Evolutionary conservation across 106 monocot species (phyloP).

Genomic region (Platanthera guangdongensis): DNA sequence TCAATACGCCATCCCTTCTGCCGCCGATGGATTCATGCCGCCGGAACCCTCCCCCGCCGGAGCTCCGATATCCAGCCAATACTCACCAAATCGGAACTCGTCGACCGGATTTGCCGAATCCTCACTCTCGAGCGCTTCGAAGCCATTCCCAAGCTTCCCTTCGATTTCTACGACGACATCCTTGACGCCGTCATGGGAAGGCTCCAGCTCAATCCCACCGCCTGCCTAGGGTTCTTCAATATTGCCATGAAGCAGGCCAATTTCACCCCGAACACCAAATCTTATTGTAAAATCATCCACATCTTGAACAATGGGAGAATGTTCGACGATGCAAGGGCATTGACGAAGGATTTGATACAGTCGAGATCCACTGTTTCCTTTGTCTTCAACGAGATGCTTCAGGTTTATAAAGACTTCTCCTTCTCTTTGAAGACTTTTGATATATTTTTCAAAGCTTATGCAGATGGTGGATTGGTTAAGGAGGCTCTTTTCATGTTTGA

Average conservation of each 20-base stretch:
- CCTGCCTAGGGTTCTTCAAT: conserved; percentile 64
- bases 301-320: conserved; percentile 50
- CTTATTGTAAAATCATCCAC: conserved; percentile 60
- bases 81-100: conserved; percentile 22
- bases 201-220: conserved; percentile 53
- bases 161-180: conserved; percentile 56
- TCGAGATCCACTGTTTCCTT: conserved; percentile 5
- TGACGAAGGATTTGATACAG: conserved; percentile 30
- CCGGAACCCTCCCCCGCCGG: not conserved
- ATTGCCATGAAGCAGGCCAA: conserved; percentile 30
- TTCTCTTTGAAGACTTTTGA: conserved; percentile 75
- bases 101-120: conserved; percentile 67
- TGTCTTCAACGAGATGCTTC: conserved; percentile 51
- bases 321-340: conserved; percentile 42
- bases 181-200: conserved; percentile 54
- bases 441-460: conserved; percentile 62
- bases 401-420: conserved; percentile 56
- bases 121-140: conserved; percentile 67
- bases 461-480: conserved; percentile 29
- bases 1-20: not conserved
- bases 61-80: conserved; percentile 2
- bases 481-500: conserved; percentile 79
- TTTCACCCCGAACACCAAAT: conserved; percentile 35
- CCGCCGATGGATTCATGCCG: conserved; percentile 5
- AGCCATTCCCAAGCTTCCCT: conserved; percentile 45